These are phyloP conservation scores for Coemansia sp. DNA, from an alignment of 192 early-diverging fungal genomes.

Conservation along the genomic window DNA sequence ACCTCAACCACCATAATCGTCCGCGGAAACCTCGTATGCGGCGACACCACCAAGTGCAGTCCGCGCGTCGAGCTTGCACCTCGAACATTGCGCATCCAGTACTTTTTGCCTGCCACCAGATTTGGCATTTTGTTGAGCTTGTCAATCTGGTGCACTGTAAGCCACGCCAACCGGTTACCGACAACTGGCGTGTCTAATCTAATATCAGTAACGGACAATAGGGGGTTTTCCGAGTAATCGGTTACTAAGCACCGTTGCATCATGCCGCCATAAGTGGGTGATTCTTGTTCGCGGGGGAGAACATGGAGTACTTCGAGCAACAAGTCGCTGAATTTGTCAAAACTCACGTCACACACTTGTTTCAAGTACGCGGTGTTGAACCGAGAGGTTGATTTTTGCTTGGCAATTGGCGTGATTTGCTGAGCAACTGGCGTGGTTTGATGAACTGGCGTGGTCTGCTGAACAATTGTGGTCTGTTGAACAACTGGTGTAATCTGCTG, in stretches of 20 bases:
- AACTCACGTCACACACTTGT: constrained; percentile 2
- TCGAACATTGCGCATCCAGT: constrained; percentile 19
- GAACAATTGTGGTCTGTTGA: neutral
- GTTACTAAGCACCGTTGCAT: constrained; percentile 18
- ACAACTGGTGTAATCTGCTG: neutral
- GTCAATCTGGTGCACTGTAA: constrained; percentile 11
- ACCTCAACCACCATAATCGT: constrained; percentile 14
- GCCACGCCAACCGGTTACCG: constrained; percentile 11
- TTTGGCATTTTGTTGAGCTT: constrained; percentile 17
- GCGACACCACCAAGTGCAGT: neutral
- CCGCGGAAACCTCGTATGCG: constrained; percentile 6
- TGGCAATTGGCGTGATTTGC: neutral
- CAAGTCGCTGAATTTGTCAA: constrained; percentile 12
- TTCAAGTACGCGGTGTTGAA: constrained; percentile 10
- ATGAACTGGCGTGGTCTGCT: neutral
- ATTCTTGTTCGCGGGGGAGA: neutral
- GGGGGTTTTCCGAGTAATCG: constrained; percentile 20
- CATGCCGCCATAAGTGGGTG: neutral
- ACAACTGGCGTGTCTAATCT: neutral
- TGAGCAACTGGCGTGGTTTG: neutral
- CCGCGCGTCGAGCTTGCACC: neutral
- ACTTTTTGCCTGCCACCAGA: neutral
- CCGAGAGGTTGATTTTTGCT: neutral
- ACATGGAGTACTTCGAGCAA: constrained; percentile 19
- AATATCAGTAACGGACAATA: neutral